Percentiles rank a stretch among this genome's conserved stretches.
Evolutionary conservation across 2,329 filamentous ascomycete species (phyloP).

Genomic region (Neopestalotiopsis clavispora): DNA sequence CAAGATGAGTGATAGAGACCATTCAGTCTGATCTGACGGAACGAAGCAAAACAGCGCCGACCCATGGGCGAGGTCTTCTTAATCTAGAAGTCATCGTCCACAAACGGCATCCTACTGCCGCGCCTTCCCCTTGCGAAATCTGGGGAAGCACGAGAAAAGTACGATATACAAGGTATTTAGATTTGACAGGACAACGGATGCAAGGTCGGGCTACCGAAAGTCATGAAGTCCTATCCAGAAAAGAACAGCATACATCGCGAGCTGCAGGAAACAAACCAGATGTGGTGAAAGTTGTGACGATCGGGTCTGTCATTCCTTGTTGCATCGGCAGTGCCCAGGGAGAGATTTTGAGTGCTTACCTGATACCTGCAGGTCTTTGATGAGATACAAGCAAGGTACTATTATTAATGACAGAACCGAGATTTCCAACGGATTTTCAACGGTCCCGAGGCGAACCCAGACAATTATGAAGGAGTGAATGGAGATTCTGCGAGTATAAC

Average conservation of each 20-base stretch:
- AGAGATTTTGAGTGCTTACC: not conserved
- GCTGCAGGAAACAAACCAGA: not conserved
- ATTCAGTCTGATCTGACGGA: not conserved
- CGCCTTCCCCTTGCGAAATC: not conserved
- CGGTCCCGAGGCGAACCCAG: not conserved
- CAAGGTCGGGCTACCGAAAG: slow-evolving; percentile 4
- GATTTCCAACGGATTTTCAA: not conserved
- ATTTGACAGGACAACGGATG: not conserved
- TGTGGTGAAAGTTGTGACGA: slow-evolving; percentile 8
- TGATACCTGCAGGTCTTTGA: not conserved
- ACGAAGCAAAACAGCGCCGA: not conserved
- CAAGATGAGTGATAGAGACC: slow-evolving; percentile 2
- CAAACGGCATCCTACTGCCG: not conserved
- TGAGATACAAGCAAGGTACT: not conserved
- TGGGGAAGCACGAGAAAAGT: not conserved
- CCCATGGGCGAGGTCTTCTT: not conserved
- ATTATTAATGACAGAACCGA: not conserved
- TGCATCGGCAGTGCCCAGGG: not conserved
- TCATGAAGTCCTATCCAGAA: slow-evolving; percentile 9
- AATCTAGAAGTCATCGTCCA: not conserved
- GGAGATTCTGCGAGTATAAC: not conserved
- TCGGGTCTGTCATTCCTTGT: not conserved
- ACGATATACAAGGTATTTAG: not conserved
- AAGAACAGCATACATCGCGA: slow-evolving; percentile 1
- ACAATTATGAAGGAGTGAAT: not conserved